These are phyloP conservation scores for Chlorophyllum brunneum DNA, from an alignment of 768 basidiomycete species.

Conservation along the genomic window DNA sequence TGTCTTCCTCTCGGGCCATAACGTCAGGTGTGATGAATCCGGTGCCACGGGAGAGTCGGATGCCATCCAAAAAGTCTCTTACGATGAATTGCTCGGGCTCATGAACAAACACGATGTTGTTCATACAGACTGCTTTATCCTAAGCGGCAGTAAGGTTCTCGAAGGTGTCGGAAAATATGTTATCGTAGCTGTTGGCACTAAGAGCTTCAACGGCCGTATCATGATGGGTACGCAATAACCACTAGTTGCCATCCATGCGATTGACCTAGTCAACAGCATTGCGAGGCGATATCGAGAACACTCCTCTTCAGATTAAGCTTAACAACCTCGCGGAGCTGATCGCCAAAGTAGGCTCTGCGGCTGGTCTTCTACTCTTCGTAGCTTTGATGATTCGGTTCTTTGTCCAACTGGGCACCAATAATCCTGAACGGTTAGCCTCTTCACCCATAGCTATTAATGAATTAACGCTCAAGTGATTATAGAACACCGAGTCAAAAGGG, in stretches of 20 bases:
- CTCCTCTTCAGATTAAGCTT: constrained; percentile 91
- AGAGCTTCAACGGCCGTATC: constrained; percentile 93
- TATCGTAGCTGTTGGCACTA: constrained; percentile 86
- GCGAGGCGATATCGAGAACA: constrained; percentile 81
- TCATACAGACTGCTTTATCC: constrained; percentile 88
- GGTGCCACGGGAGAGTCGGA: constrained; percentile 97
- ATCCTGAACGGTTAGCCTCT: constrained; percentile 49
- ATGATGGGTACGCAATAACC: constrained; percentile 78
- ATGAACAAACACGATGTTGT: constrained; percentile 28
- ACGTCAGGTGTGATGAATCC: constrained; percentile 93
- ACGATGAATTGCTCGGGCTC: constrained; percentile 64
- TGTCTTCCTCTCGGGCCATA: constrained; percentile 88
- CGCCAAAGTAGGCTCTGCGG: constrained; percentile 82
- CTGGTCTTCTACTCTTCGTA: constrained; percentile 77
- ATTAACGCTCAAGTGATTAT: constrained; percentile 2
- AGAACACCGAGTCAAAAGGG: constrained; percentile 80
- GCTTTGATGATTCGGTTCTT: constrained; percentile 94
- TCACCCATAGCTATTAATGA: not conserved
- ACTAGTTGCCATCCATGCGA: not conserved
- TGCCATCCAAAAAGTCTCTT: constrained; percentile 84
- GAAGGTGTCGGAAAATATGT: constrained; percentile 95
- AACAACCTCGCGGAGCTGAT: constrained; percentile 94
- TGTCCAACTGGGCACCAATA: constrained; percentile 68
- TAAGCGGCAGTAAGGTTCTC: constrained; percentile 89
- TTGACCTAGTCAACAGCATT: constrained; percentile 50